Evolutionary conservation across 345 rosid species (phyloP).

Genomic region (Carallia brachiata): DNA sequence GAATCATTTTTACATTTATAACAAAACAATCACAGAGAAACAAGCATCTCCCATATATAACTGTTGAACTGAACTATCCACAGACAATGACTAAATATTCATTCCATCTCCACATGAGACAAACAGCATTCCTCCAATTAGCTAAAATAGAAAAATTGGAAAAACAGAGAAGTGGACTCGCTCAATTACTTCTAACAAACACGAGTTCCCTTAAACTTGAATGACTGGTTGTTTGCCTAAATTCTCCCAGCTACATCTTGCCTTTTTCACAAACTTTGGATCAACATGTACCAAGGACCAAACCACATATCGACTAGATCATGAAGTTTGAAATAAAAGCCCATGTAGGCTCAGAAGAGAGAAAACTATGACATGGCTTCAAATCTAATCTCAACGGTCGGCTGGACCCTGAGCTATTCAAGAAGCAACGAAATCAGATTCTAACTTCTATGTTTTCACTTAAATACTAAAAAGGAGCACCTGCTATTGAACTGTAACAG

Average conservation of each 20-base stretch:
- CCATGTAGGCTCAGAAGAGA: not conserved
- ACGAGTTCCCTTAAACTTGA: too few species aligned
- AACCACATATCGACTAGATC: not conserved
- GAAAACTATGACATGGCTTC: not conserved
- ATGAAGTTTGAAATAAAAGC: not conserved
- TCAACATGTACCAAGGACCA: not conserved
- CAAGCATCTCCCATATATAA: too few species aligned
- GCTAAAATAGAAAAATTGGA: too few species aligned
- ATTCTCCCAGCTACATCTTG: not conserved
- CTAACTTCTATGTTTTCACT: too few species aligned
- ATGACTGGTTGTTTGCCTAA: too few species aligned
- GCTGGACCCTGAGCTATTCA: not conserved
- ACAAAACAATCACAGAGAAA: not conserved
- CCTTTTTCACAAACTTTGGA: not conserved
- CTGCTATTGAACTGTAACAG: too few species aligned
- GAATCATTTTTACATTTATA: not conserved
- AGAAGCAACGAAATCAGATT: not conserved
- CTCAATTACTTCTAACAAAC: too few species aligned
- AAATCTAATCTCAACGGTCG: not conserved
- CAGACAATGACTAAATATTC: not conserved
- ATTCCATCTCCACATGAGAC: not conserved
- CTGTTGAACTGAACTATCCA: not conserved
- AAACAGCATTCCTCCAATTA: not conserved
- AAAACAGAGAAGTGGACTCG: too few species aligned
- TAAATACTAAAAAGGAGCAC: too few species aligned